Evolutionary conservation across 176 grass and related monocot species (phyloP).

Genomic region (Triticum dicoccoides): DNA sequence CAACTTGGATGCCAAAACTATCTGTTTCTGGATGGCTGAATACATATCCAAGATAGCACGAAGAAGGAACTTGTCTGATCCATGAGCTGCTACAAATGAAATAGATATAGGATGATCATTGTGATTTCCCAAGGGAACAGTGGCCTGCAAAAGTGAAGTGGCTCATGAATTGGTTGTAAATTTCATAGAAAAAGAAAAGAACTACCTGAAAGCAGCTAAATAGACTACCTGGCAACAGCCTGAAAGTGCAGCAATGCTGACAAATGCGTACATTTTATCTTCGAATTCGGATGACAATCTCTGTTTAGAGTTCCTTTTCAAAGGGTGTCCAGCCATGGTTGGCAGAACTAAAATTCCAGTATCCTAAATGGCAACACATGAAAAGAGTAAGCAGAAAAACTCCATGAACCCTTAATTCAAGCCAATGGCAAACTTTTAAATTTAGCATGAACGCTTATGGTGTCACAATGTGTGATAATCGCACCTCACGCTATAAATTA

Average conservation of each 20-base stretch:
- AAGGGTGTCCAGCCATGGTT: slow-evolving; percentile 74
- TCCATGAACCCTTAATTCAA: background rate
- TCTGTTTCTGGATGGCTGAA: slow-evolving; percentile 73
- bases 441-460: background rate
- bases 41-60: slow-evolving; percentile 59
- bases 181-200: slow-evolving; percentile 4
- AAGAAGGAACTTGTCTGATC: slow-evolving; percentile 86
- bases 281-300: slow-evolving; percentile 67
- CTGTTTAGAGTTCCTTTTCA: slow-evolving; percentile 73
- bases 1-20: slow-evolving; percentile 63
- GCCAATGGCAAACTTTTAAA: slow-evolving; percentile 23
- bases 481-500: background rate
- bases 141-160: slow-evolving; percentile 59
- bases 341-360: slow-evolving; percentile 88
- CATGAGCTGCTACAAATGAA: slow-evolving; percentile 85
- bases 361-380: slow-evolving; percentile 55
- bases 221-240: slow-evolving; percentile 86
- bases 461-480: background rate
- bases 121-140: slow-evolving; percentile 74
- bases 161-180: background rate
- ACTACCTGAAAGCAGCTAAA: slow-evolving; percentile 16
- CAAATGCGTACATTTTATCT: slow-evolving; percentile 67
- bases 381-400: slow-evolving; percentile 15
- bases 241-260: slow-evolving; percentile 81
- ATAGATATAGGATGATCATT: slow-evolving; percentile 66